Percentiles rank a stretch among this genome's conserved stretches.
Conservation (phyloP, 257 asterid genomes). For the Knoxia roxburghii region DNA sequence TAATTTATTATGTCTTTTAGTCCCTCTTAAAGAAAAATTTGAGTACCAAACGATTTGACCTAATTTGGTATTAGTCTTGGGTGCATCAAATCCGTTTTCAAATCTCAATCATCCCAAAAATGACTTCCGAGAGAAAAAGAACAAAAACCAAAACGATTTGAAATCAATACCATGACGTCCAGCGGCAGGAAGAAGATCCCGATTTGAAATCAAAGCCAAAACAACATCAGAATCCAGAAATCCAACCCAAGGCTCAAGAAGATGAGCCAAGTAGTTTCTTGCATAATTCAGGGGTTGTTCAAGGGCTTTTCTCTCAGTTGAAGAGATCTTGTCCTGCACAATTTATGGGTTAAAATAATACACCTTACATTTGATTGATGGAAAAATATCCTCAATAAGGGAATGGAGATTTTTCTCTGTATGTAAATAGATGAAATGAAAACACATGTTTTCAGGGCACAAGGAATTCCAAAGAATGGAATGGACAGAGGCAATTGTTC, state of each 20-base stretch:
- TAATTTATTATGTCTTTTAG: too few species aligned
- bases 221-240: slow-evolving; percentile 69
- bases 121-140: too few species aligned
- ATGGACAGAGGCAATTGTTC: slow-evolving; percentile 62
- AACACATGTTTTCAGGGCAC: slow-evolving; percentile 59
- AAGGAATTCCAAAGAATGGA: slow-evolving; percentile 51
- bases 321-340: slow-evolving; percentile 45
- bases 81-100: too few species aligned
- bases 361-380: slow-evolving; percentile 38
- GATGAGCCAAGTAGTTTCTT: slow-evolving; percentile 50
- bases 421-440: slow-evolving; percentile 52
- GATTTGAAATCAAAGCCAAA: too few species aligned
- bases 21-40: too few species aligned
- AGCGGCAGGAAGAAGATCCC: too few species aligned
- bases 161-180: too few species aligned
- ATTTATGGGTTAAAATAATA: slow-evolving; percentile 52
- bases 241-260: slow-evolving; percentile 40
- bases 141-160: too few species aligned
- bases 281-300: slow-evolving; percentile 75
- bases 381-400: slow-evolving; percentile 44
- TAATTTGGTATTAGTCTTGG: too few species aligned
- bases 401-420: slow-evolving; percentile 24
- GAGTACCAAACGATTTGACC: too few species aligned
- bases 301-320: slow-evolving; percentile 48
- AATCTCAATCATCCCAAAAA: too few species aligned